These are phyloP conservation scores for Strobilomyces echinocephalus DNA, from an alignment of 768 basidiomycete genomes.

Conservation along the genomic window DNA sequence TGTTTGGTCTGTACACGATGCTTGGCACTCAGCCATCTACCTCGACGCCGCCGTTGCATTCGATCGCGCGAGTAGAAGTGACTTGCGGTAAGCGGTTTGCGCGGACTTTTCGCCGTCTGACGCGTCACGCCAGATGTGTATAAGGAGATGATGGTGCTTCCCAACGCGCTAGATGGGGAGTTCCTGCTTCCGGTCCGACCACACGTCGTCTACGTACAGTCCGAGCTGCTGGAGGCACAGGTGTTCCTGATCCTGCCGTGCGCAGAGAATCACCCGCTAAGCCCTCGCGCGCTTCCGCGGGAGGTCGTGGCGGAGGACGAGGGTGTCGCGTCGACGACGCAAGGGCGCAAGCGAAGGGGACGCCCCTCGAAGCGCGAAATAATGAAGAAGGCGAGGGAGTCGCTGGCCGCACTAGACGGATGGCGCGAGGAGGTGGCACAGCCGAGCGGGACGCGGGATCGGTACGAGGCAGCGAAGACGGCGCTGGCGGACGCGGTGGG, in stretches of 20 bases:
- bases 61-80: slow-evolving; percentile 53
- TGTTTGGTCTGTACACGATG: slow-evolving; percentile 71
- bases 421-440: slow-evolving; percentile 37
- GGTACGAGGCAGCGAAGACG: slow-evolving; percentile 44
- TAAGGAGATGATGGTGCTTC: slow-evolving; percentile 44
- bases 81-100: slow-evolving; percentile 44
- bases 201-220: slow-evolving; percentile 46
- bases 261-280: slow-evolving; percentile 45
- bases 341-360: slow-evolving; percentile 49
- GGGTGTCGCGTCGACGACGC: slow-evolving; percentile 8
- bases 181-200: slow-evolving; percentile 45
- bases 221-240: slow-evolving; percentile 41
- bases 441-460: slow-evolving; percentile 30
- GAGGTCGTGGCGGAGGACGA: slow-evolving; percentile 52
- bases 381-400: slow-evolving; percentile 47
- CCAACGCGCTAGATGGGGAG: slow-evolving; percentile 39
- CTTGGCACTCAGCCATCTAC: slow-evolving; percentile 61
- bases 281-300: slow-evolving; percentile 64
- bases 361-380: slow-evolving; percentile 61
- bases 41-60: slow-evolving; percentile 47
- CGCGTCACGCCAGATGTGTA: slow-evolving; percentile 48
- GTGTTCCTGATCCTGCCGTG: slow-evolving; percentile 60
- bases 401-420: slow-evolving; percentile 44
- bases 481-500: slow-evolving; percentile 37
- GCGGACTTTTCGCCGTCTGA: not conserved